Conservation (phyloP, 805 yeast species). For the Cyberlindnera maclurae region DNA sequence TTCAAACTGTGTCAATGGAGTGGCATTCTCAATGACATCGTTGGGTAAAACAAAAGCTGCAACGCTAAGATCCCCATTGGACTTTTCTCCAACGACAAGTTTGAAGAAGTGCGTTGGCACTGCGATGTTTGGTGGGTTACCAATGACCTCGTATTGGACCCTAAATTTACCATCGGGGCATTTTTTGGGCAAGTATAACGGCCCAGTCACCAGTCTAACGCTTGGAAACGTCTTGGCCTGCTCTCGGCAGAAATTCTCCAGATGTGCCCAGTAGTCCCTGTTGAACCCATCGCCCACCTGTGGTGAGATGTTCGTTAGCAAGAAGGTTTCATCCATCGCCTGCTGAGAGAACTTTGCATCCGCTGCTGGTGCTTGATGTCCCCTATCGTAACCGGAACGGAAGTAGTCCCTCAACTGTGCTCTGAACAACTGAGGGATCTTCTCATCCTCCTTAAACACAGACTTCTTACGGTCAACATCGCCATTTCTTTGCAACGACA, state of each 20-base stretch:
- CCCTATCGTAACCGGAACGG: conserved; percentile 93
- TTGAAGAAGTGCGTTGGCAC: conserved; percentile 98
- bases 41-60: conserved; percentile 95
- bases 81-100: conserved; percentile 74
- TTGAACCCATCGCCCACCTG: conserved; percentile 98
- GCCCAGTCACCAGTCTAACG: conserved; percentile 90
- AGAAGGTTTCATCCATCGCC: conserved; percentile 95
- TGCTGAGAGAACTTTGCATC: conserved; percentile 84
- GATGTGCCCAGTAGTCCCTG: conserved; percentile 96
- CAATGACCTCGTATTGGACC: conserved; percentile 87
- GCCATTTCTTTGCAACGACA: conserved; percentile 42
- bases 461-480: conserved; percentile 75
- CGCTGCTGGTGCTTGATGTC: conserved; percentile 98
- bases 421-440: conserved; percentile 69
- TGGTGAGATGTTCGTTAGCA: conserved; percentile 85
- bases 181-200: conserved; percentile 76
- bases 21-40: conserved; percentile 62
- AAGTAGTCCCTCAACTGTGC: conserved; percentile 79
- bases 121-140: conserved; percentile 93
- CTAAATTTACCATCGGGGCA: conserved; percentile 74
- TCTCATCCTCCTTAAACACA: conserved; percentile 80
- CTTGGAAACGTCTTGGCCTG: conserved; percentile 63
- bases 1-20: conserved; percentile 67
- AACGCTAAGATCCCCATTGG: conserved; percentile 47
- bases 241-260: conserved; percentile 81